Evolutionary conservation across 441 rosid genomes (phyloP).

Genomic region (Pelargonium fulgidum): DNA sequence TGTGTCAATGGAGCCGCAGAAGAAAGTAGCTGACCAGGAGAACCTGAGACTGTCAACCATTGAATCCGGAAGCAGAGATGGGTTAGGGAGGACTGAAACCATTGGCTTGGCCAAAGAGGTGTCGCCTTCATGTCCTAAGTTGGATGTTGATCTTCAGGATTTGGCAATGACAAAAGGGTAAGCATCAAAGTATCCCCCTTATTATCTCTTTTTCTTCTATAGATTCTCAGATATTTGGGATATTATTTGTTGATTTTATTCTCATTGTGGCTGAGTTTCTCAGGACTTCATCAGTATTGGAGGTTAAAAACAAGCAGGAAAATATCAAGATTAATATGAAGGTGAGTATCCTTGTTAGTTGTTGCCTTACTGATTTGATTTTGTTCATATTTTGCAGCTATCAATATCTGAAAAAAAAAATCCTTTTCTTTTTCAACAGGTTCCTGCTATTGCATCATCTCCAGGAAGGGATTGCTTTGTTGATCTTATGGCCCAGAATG

Average conservation of each 20-base stretch:
- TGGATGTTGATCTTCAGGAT: slow-evolving; percentile 25
- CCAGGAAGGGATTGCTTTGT: not conserved
- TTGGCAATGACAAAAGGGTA: slow-evolving; percentile 26
- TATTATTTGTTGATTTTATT: slow-evolving; percentile 10
- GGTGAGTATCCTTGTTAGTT: not conserved
- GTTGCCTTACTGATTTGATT: not conserved
- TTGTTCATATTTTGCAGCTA: not conserved
- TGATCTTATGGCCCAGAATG: not conserved
- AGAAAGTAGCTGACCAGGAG: slow-evolving; percentile 12
- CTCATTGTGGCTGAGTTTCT: slow-evolving; percentile 1
- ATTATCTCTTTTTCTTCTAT: slow-evolving; percentile 8
- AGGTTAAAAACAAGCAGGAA: slow-evolving; percentile 13
- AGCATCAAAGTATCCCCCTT: slow-evolving; percentile 14
- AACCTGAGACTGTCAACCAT: slow-evolving; percentile 19
- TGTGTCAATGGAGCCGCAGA: slow-evolving; percentile 15
- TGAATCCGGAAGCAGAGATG: slow-evolving; percentile 21
- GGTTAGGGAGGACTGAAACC: slow-evolving; percentile 18
- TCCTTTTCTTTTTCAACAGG: not conserved
- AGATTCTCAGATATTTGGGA: slow-evolving; percentile 16
- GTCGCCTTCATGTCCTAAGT: slow-evolving; percentile 17
- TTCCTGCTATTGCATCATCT: not conserved
- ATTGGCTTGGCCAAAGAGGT: slow-evolving; percentile 19
- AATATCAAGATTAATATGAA: not conserved
- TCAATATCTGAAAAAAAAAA: not conserved
- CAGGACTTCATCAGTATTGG: slow-evolving; percentile 21